Conservation (phyloP, 495 filamentous ascomycete species). For the Aspergillus avenaceus region DNA sequence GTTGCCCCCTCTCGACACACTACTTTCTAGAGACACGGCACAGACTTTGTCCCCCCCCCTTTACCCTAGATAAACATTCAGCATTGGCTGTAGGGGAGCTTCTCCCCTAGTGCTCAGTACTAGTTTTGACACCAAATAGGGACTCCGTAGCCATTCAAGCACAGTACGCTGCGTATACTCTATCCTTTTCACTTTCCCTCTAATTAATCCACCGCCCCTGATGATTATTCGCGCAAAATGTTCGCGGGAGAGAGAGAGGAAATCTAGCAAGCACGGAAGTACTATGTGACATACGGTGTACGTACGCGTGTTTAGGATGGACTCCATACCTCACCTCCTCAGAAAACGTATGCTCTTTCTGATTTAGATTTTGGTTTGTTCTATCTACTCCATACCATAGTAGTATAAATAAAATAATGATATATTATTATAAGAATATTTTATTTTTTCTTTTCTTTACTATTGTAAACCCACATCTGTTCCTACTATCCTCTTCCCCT, state of each 20-base stretch:
- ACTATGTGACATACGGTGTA: slow-evolving; percentile 3
- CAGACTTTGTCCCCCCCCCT: slow-evolving; percentile 13
- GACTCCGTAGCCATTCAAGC: no score
- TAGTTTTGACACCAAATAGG: no score
- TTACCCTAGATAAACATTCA: slow-evolving; percentile 4
- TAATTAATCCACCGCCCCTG: slow-evolving; percentile 7
- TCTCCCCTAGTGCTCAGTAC: background rate
- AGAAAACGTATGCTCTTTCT: background rate
- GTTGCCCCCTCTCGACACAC: slow-evolving; percentile 7
- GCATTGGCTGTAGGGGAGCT: slow-evolving; percentile 1
- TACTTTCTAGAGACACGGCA: slow-evolving; percentile 18
- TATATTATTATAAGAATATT: no score
- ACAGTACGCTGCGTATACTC: no score
- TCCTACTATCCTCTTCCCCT: background rate
- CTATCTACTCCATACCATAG: slow-evolving; percentile 2
- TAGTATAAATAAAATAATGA: no score
- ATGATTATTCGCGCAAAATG: slow-evolving; percentile 2
- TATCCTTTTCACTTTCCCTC: slow-evolving; percentile 2
- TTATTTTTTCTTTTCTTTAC: background rate
- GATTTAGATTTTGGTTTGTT: slow-evolving; percentile 6
- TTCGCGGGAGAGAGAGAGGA: background rate
- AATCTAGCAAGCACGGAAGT: slow-evolving; percentile 1
- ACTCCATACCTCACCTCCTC: background rate
- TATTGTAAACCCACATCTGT: slow-evolving; percentile 8
- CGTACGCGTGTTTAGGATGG: background rate